Percentiles rank a stretch among this genome's conserved stretches.
Evolutionary conservation across 129 eudicot genomes (phyloP).

Genomic region (Flaveria sonorensis): DNA sequence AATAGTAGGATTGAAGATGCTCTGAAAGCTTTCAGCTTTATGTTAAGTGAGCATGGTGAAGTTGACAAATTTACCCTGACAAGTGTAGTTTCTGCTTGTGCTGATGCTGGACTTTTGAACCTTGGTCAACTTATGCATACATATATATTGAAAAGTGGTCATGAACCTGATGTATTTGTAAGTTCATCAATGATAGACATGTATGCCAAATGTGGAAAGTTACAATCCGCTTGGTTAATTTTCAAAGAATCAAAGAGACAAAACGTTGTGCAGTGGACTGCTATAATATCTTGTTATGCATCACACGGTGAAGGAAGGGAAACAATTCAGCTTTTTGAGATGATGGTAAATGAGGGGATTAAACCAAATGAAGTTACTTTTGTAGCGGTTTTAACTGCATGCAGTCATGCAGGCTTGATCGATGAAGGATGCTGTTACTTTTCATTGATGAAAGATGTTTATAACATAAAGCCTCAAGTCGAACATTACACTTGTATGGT

Average conservation of each 20-base stretch:
- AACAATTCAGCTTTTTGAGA: conserved; percentile 53
- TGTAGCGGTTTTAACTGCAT: conserved; percentile 62
- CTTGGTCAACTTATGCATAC: conserved; percentile 79
- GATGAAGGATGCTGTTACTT: conserved; percentile 70
- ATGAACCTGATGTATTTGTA: conserved; percentile 48
- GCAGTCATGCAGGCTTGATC: conserved; percentile 73
- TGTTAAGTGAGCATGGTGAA: conserved; percentile 44
- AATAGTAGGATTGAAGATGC: conserved; percentile 53
- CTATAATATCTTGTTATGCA: conserved; percentile 62
- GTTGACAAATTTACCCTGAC: conserved; percentile 62
- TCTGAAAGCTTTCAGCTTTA: conserved; percentile 41
- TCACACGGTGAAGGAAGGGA: conserved; percentile 68
- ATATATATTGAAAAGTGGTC: conserved; percentile 46
- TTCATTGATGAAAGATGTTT: conserved; percentile 61
- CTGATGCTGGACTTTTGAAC: conserved; percentile 53
- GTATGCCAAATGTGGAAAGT: conserved; percentile 78
- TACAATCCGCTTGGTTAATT: conserved; percentile 43
- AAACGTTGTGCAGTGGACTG: conserved; percentile 70
- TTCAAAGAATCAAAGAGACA: conserved; percentile 41
- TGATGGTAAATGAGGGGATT: conserved; percentile 59
- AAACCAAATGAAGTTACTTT: conserved; percentile 68
- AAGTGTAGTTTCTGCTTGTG: conserved; percentile 57
- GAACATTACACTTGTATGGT: conserved; percentile 82
- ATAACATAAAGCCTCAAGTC: conserved; percentile 48
- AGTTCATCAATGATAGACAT: conserved; percentile 73